These are phyloP conservation scores for Brassica cretica DNA, from an alignment of 345 rosid genomes.

Conservation along the genomic window DNA sequence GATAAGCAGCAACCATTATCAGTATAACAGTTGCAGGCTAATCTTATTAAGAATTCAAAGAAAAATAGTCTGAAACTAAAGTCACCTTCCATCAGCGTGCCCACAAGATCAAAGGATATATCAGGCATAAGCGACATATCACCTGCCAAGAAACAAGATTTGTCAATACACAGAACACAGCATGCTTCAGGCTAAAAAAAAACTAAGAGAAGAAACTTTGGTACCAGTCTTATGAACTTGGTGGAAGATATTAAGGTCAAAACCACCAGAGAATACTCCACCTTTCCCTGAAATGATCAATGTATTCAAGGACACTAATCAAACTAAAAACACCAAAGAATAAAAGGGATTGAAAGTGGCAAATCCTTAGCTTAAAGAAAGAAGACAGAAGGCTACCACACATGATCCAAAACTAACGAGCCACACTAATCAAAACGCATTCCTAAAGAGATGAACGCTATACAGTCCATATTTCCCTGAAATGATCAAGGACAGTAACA, in stretches of 20 bases:
- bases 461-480: too few relatives aligned
- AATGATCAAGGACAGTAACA: too few relatives aligned
- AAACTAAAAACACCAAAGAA: background rate
- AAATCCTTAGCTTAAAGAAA: background rate
- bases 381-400: background rate
- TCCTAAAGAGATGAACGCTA: too few relatives aligned
- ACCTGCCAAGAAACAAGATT: slow-evolving; percentile 51
- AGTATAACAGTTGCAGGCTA: background rate
- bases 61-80: background rate
- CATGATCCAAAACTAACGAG: background rate
- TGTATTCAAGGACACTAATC: background rate
- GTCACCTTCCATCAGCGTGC: slow-evolving; percentile 76
- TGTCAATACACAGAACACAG: background rate
- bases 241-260: slow-evolving; percentile 78
- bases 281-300: slow-evolving; percentile 56
- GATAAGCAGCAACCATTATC: slow-evolving; percentile 4
- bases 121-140: slow-evolving; percentile 76
- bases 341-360: background rate
- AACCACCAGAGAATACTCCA: slow-evolving; percentile 90
- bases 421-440: background rate
- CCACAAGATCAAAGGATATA: slow-evolving; percentile 75
- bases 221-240: slow-evolving; percentile 75
- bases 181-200: background rate
- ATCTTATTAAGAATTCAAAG: background rate
- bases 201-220: slow-evolving; percentile 1